A percentile compares a stretch with the other conserved stretches of the same genome.
Evolutionary conservation across 2,329 filamentous ascomycete genomes (phyloP).

Genomic region (Ascochyta fabae): DNA sequence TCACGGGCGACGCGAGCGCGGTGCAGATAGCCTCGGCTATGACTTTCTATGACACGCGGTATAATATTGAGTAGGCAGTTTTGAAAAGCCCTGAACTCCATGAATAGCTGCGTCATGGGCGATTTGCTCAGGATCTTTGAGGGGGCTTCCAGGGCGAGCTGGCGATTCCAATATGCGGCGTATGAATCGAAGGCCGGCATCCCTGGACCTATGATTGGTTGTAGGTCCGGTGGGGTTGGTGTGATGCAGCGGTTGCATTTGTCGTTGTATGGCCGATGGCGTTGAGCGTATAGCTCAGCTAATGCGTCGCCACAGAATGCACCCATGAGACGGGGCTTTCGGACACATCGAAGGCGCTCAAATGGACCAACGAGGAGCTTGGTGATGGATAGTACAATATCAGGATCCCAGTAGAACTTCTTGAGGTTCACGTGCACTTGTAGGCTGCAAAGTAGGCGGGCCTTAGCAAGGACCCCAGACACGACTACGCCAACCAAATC

Average conservation of each 20-base stretch:
- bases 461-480: conserved; percentile 39
- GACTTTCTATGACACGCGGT: conserved; percentile 15
- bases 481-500: conserved; percentile 43
- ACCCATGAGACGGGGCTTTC: conserved; percentile 33
- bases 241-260: background rate
- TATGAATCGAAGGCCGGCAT: conserved; percentile 31
- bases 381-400: conserved; percentile 31
- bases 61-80: conserved; percentile 27
- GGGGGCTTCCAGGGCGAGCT: conserved; percentile 19
- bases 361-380: conserved; percentile 39
- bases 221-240: conserved; percentile 19
- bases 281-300: background rate
- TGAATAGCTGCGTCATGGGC: conserved; percentile 41
- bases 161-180: conserved; percentile 29
- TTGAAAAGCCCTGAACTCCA: conserved; percentile 44
- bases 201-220: conserved; percentile 19
- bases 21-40: conserved; percentile 37
- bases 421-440: conserved; percentile 38
- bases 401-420: conserved; percentile 32
- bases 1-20: conserved; percentile 45
- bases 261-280: background rate
- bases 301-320: conserved; percentile 26
- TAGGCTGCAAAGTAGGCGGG: conserved; percentile 37
- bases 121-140: conserved; percentile 23
- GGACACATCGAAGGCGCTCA: conserved; percentile 40